Conservation (phyloP, 1,284 basidiomycete species). For the Marasmius sp. region DNA sequence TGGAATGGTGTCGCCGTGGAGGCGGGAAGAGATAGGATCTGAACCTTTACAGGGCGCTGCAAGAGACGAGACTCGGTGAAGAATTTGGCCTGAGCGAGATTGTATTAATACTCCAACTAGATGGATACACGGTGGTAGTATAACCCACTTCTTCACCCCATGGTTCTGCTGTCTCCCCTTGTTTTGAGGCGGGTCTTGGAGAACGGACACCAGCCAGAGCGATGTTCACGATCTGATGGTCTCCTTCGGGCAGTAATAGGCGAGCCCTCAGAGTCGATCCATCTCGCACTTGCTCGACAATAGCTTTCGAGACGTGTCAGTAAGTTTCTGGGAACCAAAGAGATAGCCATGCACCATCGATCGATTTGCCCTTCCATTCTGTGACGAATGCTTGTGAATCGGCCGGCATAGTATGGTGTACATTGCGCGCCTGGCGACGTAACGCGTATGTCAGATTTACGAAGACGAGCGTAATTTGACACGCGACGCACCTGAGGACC, state of each 20-base stretch:
- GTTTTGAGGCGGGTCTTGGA: conserved; percentile 70
- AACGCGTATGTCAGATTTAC: not conserved
- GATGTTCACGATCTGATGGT: conserved; percentile 87
- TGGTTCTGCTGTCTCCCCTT: conserved; percentile 76
- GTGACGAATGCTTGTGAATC: conserved; percentile 88
- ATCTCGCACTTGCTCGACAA: conserved; percentile 94
- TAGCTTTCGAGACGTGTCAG: conserved; percentile 47
- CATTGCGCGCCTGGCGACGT: conserved; percentile 58
- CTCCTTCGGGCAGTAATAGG: conserved; percentile 82
- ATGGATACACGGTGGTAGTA: conserved; percentile 11
- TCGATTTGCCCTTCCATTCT: conserved; percentile 87
- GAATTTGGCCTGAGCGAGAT: conserved; percentile 75
- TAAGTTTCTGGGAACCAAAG: conserved; percentile 6
- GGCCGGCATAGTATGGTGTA: conserved; percentile 86
- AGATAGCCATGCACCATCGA: conserved; percentile 65
- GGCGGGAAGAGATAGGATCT: conserved; percentile 85
- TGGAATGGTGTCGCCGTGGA: conserved; percentile 83
- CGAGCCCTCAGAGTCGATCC: conserved; percentile 90
- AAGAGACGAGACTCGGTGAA: conserved; percentile 93
- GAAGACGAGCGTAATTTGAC: not conserved
- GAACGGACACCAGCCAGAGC: conserved; percentile 86
- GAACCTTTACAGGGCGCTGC: conserved; percentile 85
- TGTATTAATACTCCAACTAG: conserved; percentile 18
- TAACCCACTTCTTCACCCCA: conserved; percentile 80
- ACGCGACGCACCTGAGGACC: conserved; percentile 62